Base-by-base conservation (phyloP, 1,284 basidiomycete species). In the Cronartium quercuum region DNA sequence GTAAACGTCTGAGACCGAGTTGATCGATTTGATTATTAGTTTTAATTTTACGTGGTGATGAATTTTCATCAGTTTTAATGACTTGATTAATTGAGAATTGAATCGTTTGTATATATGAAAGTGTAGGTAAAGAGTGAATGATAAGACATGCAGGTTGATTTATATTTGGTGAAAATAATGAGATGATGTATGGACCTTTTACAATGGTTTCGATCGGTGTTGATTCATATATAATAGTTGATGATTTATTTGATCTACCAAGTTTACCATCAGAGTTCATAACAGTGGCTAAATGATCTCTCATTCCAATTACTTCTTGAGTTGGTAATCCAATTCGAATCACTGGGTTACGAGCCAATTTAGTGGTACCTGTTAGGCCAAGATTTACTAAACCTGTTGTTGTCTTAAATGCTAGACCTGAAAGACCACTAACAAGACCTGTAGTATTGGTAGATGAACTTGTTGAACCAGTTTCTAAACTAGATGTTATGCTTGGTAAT, bases 61-160 rank as follows among this genome's bases (percentile, higher is more conserved):
- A 12, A 75, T 64, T 24, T 82, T 77, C 1, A 81, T 77, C 2
- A 80, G 71, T 21, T 55, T 51, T 15, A 44, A 51, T 67, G 5
- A 81, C 74, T 6, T 83, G 68, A 40, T 79, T 79, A 78, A 89
- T 89, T 0, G 91, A 90, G 76, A 91, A 87, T 0, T 86, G 82
- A 6, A 93, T 79, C 0, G 85, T 87, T 79, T 93, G 90, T 0
- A 88, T 85, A 0, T 86, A 82, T 2, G 85, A 83, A 13, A 90
- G 84, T 2, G 90, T 90, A 13, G 91, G 85, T 0, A 90, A 87
- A 0, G 92, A 91, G 34, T 88, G 87, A n/a, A 94, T 86, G 79
- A 93, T 90, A 18, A 95, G 77, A 7, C 88, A 85, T 0, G 88
- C 13, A 6, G 6, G 4, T 35, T 15, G 13, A 7, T 29, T 67